phyloP scores from a whole-genome alignment of 2,329 filamentous ascomycete genomes.

The Neopestalotiopsis sp. region DNA sequence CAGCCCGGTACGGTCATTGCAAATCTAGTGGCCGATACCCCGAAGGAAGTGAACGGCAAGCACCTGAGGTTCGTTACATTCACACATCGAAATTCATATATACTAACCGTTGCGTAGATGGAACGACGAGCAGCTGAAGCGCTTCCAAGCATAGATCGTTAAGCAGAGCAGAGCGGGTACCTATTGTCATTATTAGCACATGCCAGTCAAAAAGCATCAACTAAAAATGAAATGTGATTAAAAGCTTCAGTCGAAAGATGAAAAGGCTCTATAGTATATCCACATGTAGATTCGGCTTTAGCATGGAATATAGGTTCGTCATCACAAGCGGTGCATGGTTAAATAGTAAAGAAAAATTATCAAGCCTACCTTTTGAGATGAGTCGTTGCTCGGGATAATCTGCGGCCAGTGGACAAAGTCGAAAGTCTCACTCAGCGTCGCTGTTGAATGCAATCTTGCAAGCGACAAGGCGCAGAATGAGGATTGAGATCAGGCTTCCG shows the following conservation, averaged over 20 bases:
- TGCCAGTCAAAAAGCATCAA: conserved; percentile 24
- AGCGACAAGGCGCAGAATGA: conserved; percentile 10
- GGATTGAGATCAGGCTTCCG: conserved; percentile 15
- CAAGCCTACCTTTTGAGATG: conserved; percentile 3
- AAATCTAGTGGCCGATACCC: conserved; percentile 70
- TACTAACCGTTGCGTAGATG: conserved; percentile 47
- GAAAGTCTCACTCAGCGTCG: neutral
- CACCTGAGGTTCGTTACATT: conserved; percentile 66
- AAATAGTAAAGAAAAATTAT: conserved; percentile 23
- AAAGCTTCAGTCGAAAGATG: conserved; percentile 79
- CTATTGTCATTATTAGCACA: conserved; percentile 22
- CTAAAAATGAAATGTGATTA: conserved; percentile 34
- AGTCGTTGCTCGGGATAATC: conserved; percentile 23
- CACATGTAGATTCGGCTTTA: conserved; percentile 75
- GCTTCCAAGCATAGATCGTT: conserved; percentile 49
- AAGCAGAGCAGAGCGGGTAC: neutral
- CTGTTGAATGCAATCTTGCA: neutral
- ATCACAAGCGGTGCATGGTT: conserved; percentile 57
- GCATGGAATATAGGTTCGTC: conserved; percentile 75
- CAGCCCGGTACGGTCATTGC: conserved; percentile 88
- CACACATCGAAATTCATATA: conserved; percentile 15
- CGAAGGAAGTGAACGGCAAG: conserved; percentile 73
- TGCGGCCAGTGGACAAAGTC: neutral
- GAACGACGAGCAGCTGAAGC: conserved; percentile 56
- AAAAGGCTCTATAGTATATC: conserved; percentile 73